These are phyloP conservation scores for Haematococcus sp. DNA, from an alignment of 139 green algal genomes.

Conservation along the genomic window DNA sequence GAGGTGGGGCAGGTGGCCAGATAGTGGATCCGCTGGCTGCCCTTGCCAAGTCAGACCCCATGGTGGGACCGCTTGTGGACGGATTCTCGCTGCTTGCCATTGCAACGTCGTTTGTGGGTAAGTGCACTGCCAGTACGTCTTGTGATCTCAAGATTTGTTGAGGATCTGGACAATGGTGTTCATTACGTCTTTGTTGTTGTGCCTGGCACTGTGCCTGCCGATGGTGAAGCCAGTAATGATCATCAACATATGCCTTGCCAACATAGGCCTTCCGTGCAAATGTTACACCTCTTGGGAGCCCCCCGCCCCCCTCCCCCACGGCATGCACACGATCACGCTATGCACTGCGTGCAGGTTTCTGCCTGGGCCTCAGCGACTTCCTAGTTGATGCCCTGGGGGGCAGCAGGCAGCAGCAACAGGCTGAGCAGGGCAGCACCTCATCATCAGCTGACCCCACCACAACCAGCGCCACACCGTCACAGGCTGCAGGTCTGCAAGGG, in stretches of 20 bases:
- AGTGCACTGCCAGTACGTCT: neutral
- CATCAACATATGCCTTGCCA: neutral
- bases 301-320: no score
- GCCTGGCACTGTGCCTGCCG: neutral
- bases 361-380: slow-evolving; percentile 73
- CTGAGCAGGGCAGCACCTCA: no score
- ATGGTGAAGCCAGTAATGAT: neutral
- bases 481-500: no score
- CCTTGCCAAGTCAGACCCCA: neutral
- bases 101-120: slow-evolving; percentile 68
- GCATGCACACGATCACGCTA: neutral
- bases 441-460: no score
- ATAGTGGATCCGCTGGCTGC: neutral
- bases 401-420: neutral
- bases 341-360: slow-evolving; percentile 43
- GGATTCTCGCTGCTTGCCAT: slow-evolving; percentile 67
- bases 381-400: slow-evolving; percentile 44
- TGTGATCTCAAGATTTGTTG: no score
- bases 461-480: no score
- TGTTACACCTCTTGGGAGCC: neutral
- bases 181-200: neutral
- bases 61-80: slow-evolving; percentile 22
- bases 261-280: neutral
- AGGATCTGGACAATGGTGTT: no score
- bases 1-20: neutral